Percentiles rank a stretch among this genome's conserved stretches.
Conservation (phyloP, 257 asterid genomes). For the Nicotiana attenuata region DNA sequence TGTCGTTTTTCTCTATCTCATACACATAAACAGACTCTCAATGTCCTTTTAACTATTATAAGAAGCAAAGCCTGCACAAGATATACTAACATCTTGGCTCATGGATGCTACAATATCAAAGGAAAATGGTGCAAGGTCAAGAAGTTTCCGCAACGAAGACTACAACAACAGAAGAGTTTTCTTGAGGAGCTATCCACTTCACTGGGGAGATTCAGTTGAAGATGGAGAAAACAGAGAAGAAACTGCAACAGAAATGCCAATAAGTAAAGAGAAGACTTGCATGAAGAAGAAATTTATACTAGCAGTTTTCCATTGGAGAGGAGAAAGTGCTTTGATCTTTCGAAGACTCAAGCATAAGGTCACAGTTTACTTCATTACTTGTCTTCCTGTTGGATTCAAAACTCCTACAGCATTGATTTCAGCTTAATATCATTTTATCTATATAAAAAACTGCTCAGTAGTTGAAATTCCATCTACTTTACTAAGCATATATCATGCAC, state of each 20-base stretch:
- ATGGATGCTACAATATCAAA: constrained; percentile 26
- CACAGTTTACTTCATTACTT: constrained; percentile 48
- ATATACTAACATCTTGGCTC: not conserved
- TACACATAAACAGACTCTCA: not conserved
- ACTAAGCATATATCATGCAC: not conserved
- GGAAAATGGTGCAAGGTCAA: constrained; percentile 39
- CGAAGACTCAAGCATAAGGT: constrained; percentile 73
- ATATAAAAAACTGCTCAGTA: not conserved
- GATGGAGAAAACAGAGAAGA: constrained; percentile 27
- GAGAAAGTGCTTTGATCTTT: constrained; percentile 44
- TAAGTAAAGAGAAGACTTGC: constrained; percentile 24
- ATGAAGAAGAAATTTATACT: constrained; percentile 45
- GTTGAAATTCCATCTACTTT: not conserved
- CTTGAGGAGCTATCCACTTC: constrained; percentile 83
- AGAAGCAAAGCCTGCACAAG: constrained; percentile 9
- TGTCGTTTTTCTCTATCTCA: not conserved
- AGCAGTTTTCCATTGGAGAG: constrained; percentile 67
- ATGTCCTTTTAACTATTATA: constrained; percentile 7
- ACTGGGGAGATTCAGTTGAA: constrained; percentile 33
- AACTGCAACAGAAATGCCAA: not conserved
- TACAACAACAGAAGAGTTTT: constrained; percentile 69
- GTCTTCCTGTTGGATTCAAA: constrained; percentile 56
- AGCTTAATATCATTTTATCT: constrained; percentile 18
- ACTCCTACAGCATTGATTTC: constrained; percentile 56
- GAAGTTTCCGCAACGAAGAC: constrained; percentile 63